These are phyloP conservation scores for Ceratocystis cacaofunesta DNA, from an alignment of 2,329 filamentous ascomycete genomes.

Conservation along the genomic window DNA sequence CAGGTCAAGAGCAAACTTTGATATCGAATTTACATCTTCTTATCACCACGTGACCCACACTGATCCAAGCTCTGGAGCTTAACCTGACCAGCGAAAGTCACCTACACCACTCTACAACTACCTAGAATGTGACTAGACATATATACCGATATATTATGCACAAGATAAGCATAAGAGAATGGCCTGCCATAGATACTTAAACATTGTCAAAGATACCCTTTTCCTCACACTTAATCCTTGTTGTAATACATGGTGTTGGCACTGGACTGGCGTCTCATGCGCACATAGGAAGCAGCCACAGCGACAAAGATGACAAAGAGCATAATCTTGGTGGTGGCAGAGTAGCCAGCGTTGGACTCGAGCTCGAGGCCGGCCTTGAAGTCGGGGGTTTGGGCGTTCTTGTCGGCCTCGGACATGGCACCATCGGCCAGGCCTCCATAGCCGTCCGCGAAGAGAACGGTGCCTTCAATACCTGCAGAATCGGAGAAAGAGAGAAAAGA, in stretches of 20 bases:
- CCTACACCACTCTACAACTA: neutral
- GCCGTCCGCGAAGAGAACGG: conserved; percentile 12
- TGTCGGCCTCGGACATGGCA: conserved; percentile 14
- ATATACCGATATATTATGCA: neutral
- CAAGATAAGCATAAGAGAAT: neutral
- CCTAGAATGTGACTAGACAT: neutral
- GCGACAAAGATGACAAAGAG: conserved; percentile 15
- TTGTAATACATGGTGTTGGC: conserved; percentile 3
- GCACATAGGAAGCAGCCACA: conserved; percentile 13
- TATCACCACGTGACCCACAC: conserved; percentile 13
- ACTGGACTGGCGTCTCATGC: conserved; percentile 11
- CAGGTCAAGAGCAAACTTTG: conserved; percentile 6
- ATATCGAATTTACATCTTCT: conserved; percentile 13
- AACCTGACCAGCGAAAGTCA: neutral
- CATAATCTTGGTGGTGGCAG: conserved; percentile 12
- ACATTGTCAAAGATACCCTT: neutral
- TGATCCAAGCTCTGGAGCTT: neutral
- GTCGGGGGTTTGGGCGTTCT: conserved; percentile 9
- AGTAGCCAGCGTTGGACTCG: conserved; percentile 12
- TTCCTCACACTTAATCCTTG: conserved; percentile 1
- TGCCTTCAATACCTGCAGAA: conserved; percentile 15
- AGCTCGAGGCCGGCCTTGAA: neutral
- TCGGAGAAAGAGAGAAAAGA: neutral
- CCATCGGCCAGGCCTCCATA: conserved; percentile 14
- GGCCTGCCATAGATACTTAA: neutral